Conservation (phyloP, 768 basidiomycete species). For the Lentinula aciculospora region DNA sequence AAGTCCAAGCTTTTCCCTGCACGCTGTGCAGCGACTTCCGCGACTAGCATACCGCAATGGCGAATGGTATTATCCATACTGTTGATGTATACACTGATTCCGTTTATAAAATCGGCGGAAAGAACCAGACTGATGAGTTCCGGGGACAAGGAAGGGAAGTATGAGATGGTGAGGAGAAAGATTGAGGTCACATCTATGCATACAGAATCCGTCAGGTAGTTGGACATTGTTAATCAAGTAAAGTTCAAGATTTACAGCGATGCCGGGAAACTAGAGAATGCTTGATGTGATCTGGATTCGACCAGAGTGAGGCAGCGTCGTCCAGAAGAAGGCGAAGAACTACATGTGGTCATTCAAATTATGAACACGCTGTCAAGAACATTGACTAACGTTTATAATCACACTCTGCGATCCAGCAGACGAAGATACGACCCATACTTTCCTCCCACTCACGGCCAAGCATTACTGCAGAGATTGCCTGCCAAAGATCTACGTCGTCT, state of each 20-base stretch:
- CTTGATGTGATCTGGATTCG: slow-evolving; percentile 70
- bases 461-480: slow-evolving; percentile 40
- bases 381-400: slow-evolving; percentile 23
- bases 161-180: slow-evolving; percentile 59
- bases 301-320: slow-evolving; percentile 61
- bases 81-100: slow-evolving; percentile 68
- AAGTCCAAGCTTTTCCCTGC: slow-evolving; percentile 70
- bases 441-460: slow-evolving; percentile 56
- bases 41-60: slow-evolving; percentile 88
- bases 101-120: slow-evolving; percentile 58
- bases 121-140: slow-evolving; percentile 40
- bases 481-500: slow-evolving; percentile 46
- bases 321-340: slow-evolving; percentile 44
- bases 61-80: slow-evolving; percentile 75
- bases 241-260: slow-evolving; percentile 48
- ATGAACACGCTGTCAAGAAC: slow-evolving; percentile 2
- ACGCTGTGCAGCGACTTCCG: slow-evolving; percentile 67
- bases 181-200: slow-evolving; percentile 70
- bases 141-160: slow-evolving; percentile 49
- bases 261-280: slow-evolving; percentile 74
- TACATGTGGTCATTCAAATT: slow-evolving; percentile 16
- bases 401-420: slow-evolving; percentile 59
- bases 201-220: neutral
- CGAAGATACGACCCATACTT: slow-evolving; percentile 54
- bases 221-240: neutral